These are phyloP conservation scores for Porphyra umbilicalis DNA, from an alignment of 31 red algal genomes.

Conservation along the genomic window DNA sequence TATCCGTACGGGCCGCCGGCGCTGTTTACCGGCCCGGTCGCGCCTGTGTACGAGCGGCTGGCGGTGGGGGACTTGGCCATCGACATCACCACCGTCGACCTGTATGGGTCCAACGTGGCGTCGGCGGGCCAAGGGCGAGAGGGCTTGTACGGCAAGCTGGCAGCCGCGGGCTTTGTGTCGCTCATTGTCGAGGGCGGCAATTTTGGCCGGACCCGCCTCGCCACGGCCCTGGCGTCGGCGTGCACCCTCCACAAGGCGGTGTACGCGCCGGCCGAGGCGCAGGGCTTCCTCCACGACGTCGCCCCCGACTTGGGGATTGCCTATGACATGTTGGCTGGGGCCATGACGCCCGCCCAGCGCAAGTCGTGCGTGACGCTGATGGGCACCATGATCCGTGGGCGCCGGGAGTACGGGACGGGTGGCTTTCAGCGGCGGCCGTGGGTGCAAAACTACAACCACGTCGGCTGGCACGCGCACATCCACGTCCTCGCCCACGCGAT, in stretches of 20 bases:
- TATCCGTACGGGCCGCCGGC: background rate
- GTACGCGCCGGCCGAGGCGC: background rate
- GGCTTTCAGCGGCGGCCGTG: background rate
- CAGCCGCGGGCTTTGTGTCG: slow-evolving; percentile 3
- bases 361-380: background rate
- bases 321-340: background rate
- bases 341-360: background rate
- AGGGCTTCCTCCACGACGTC: slow-evolving; percentile 1
- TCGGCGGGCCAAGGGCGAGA: background rate
- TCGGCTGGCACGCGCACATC: background rate
- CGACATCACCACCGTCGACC: background rate
- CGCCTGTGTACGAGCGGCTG: background rate
- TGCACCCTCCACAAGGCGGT: background rate
- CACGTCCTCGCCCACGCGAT: background rate
- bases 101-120: background rate
- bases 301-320: slow-evolving; percentile 1
- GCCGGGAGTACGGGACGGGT: background rate
- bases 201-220: background rate
- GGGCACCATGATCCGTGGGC: slow-evolving; percentile 2
- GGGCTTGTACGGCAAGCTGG: slow-evolving; percentile 8
- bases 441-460: background rate
- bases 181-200: background rate
- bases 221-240: background rate
- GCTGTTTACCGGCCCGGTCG: background rate
- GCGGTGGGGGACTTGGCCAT: background rate